Conservation (phyloP, 2,329 filamentous ascomycete species). For the Aspergillus versicolor region DNA sequence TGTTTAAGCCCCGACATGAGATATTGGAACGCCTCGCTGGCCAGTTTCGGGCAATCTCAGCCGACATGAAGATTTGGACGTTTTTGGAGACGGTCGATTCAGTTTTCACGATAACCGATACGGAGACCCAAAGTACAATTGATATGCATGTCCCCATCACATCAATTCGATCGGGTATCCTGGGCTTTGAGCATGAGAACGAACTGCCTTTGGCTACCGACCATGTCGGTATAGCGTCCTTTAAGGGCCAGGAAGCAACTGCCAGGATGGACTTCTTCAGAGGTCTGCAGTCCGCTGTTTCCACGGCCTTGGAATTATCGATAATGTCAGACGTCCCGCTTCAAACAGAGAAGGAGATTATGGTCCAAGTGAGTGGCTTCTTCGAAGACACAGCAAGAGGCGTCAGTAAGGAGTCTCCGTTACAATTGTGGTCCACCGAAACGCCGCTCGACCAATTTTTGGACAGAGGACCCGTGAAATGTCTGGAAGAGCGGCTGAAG, state of each 20-base stretch:
- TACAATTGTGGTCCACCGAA: constrained; percentile 34
- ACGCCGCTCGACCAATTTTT: constrained; percentile 50
- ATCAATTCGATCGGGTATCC: constrained; percentile 43
- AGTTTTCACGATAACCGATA: constrained; percentile 47
- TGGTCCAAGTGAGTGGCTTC: constrained; percentile 60
- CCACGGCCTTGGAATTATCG: constrained; percentile 26
- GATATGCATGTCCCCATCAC: constrained; percentile 61
- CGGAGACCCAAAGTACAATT: constrained; percentile 43
- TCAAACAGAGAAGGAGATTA: constrained; percentile 53
- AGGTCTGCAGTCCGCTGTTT: constrained; percentile 22
- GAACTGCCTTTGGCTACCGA: constrained; percentile 33
- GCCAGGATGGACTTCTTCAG: constrained; percentile 29
- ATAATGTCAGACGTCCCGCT: constrained; percentile 45
- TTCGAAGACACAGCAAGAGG: constrained; percentile 60
- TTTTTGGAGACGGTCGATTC: constrained; percentile 65
- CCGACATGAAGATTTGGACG: constrained; percentile 62
- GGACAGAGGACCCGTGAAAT: constrained; percentile 55
- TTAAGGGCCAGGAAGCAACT: constrained; percentile 28
- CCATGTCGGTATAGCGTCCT: constrained; percentile 31
- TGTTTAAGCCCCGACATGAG: constrained; percentile 53
- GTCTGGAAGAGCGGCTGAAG: constrained; percentile 54
- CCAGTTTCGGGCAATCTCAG: constrained; percentile 56
- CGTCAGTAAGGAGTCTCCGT: constrained; percentile 44
- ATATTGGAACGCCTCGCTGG: constrained; percentile 52
- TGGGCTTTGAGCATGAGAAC: constrained; percentile 34